Evolutionary conservation across 192 early-diverging fungal species (phyloP).

Genomic region (Chytriomyces sp.): DNA sequence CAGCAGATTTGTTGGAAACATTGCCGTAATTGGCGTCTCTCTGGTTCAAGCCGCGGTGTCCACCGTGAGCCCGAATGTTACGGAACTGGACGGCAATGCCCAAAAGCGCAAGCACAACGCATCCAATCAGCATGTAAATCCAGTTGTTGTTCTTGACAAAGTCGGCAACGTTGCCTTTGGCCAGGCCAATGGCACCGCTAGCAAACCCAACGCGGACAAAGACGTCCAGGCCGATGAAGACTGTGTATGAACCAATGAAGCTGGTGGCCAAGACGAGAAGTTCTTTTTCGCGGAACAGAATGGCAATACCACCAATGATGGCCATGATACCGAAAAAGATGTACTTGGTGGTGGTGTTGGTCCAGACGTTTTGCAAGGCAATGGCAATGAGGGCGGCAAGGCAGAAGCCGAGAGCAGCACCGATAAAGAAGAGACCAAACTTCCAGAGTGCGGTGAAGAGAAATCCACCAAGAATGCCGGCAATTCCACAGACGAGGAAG

Average conservation of each 20-base stretch:
- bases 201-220: slow-evolving; percentile 62
- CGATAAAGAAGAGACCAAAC: not conserved
- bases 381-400: not conserved
- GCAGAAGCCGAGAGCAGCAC: not conserved
- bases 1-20: no score
- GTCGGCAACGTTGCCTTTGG: not conserved
- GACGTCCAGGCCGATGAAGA: slow-evolving; percentile 61
- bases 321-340: not conserved
- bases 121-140: slow-evolving; percentile 19
- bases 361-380: not conserved
- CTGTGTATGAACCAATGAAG: slow-evolving; percentile 55
- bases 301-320: not conserved
- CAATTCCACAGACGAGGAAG: not conserved
- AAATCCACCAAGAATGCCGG: not conserved
- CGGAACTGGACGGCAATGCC: slow-evolving; percentile 24
- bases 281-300: not conserved
- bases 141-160: not conserved
- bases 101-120: slow-evolving; percentile 13
- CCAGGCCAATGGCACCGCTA: not conserved
- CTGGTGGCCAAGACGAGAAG: slow-evolving; percentile 33
- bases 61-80: not conserved
- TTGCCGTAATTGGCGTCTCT: not conserved
- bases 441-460: not conserved
- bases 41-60: slow-evolving; percentile 9
- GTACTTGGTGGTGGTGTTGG: not conserved